Evolutionary conservation across 768 basidiomycete genomes (phyloP).

Genomic region (Rhodotorula kratochvilovae): DNA sequence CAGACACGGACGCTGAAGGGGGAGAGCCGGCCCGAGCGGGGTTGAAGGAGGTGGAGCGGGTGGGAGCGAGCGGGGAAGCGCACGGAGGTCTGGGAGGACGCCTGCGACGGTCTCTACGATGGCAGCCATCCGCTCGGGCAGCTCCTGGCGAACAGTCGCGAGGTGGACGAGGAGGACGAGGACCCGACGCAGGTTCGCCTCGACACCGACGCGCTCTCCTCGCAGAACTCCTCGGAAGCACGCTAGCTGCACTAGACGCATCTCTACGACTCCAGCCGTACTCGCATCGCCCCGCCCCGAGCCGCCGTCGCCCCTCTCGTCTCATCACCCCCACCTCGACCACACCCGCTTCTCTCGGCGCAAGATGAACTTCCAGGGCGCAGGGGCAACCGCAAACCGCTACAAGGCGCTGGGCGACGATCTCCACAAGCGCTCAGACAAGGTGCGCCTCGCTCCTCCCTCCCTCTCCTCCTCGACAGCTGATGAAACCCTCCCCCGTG

Average conservation of each 20-base stretch:
- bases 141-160: too few relatives aligned
- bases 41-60: not conserved
- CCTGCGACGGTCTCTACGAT: conserved; percentile 5
- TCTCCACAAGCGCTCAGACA: conserved; percentile 93
- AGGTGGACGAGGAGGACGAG: too few relatives aligned
- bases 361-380: conserved; percentile 15
- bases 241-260: not conserved
- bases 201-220: too few relatives aligned
- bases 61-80: not conserved
- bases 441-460: conserved; percentile 54
- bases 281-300: not conserved
- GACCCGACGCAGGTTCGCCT: too few relatives aligned
- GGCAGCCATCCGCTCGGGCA: not conserved
- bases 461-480: not conserved
- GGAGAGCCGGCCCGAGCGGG: not conserved
- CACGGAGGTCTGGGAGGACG: not conserved
- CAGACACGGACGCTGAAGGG: not conserved
- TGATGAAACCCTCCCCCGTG: too few relatives aligned
- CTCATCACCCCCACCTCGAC: not conserved
- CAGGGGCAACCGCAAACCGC: not conserved
- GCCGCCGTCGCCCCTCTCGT: too few relatives aligned
- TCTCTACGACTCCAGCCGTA: not conserved
- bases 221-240: too few relatives aligned
- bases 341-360: not conserved
- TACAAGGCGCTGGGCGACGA: conserved; percentile 82